phyloP scores from a whole-genome alignment of 192 early-diverging fungal species.

The Powellomyces hirtus region DNA sequence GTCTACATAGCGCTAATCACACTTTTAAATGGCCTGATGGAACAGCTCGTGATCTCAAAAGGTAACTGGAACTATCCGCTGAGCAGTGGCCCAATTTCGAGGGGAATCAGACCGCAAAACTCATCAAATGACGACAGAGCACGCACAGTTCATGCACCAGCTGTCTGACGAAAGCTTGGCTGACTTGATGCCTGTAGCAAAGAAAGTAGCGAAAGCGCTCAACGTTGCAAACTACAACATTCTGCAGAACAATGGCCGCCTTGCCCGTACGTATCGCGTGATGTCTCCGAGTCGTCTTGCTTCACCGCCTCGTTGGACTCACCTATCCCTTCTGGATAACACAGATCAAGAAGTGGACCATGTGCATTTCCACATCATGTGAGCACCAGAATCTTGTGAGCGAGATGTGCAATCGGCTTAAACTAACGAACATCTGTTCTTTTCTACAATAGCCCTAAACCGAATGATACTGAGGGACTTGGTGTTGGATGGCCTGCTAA shows the following conservation, averaged over 20 bases:
- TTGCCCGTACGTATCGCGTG: slow-evolving; percentile 50
- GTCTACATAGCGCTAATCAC: too few species aligned
- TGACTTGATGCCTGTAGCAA: slow-evolving; percentile 83
- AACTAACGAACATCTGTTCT: not conserved
- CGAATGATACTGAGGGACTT: slow-evolving; percentile 65
- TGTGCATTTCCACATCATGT: slow-evolving; percentile 93
- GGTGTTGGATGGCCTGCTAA: slow-evolving; percentile 67
- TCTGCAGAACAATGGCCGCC: slow-evolving; percentile 74
- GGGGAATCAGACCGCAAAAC: too few species aligned
- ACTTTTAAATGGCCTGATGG: too few species aligned
- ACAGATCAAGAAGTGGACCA: slow-evolving; percentile 65
- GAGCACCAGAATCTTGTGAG: not conserved
- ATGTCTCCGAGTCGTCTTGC: not conserved
- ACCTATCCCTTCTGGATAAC: too few species aligned
- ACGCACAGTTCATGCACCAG: slow-evolving; percentile 88
- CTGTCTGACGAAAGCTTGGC: slow-evolving; percentile 79
- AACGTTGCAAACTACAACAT: slow-evolving; percentile 84
- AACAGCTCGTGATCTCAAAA: slow-evolving; percentile 71
- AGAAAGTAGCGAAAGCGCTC: slow-evolving; percentile 80
- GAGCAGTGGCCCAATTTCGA: too few species aligned
- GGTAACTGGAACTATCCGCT: slow-evolving; percentile 49
- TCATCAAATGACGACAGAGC: slow-evolving; percentile 48
- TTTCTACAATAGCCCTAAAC: slow-evolving; percentile 54
- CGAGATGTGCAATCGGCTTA: not conserved
- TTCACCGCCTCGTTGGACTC: not conserved